Percentiles rank a stretch among this genome's conserved stretches.
Evolutionary conservation across 495 filamentous ascomycete species (phyloP).

Genomic region (Annulohypoxylon stygium): DNA sequence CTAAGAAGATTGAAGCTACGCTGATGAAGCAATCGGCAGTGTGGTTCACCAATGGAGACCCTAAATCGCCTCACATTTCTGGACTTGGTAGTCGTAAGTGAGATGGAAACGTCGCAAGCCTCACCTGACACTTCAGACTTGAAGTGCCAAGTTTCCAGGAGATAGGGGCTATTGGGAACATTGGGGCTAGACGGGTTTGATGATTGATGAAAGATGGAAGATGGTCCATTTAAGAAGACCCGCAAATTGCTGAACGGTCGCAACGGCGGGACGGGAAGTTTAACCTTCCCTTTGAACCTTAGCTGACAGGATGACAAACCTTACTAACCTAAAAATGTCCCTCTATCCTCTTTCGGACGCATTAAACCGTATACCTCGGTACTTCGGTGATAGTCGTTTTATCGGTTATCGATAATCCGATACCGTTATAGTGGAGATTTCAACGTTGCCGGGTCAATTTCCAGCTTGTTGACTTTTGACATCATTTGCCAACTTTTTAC

Average conservation of each 20-base stretch:
- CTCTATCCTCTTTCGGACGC: slow-evolving; percentile 27
- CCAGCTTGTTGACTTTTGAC: slow-evolving; percentile 50
- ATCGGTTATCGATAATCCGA: slow-evolving; percentile 17
- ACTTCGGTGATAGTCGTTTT: background rate
- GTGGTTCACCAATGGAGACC: slow-evolving; percentile 20
- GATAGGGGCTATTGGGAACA: background rate
- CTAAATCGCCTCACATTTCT: slow-evolving; percentile 4
- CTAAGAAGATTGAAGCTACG: slow-evolving; percentile 1
- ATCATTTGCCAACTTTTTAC: slow-evolving; percentile 42
- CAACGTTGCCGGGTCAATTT: slow-evolving; percentile 48
- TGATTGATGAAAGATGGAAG: background rate
- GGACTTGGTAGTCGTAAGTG: background rate
- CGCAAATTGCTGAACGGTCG: slow-evolving; percentile 1
- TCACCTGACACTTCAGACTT: background rate
- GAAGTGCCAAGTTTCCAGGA: background rate
- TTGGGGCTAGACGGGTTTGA: background rate
- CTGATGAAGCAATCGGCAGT: slow-evolving; percentile 22
- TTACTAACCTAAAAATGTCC: slow-evolving; percentile 12
- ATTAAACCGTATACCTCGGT: slow-evolving; percentile 18
- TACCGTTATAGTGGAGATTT: slow-evolving; percentile 16
- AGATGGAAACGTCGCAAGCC: background rate
- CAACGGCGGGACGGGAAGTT: background rate
- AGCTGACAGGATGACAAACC: background rate
- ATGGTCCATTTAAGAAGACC: slow-evolving; percentile 10
- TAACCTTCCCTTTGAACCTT: too few relatives aligned